Base-by-base conservation (phyloP, 805 yeast genomes). In the Saccharomyces mikatae region DNA sequence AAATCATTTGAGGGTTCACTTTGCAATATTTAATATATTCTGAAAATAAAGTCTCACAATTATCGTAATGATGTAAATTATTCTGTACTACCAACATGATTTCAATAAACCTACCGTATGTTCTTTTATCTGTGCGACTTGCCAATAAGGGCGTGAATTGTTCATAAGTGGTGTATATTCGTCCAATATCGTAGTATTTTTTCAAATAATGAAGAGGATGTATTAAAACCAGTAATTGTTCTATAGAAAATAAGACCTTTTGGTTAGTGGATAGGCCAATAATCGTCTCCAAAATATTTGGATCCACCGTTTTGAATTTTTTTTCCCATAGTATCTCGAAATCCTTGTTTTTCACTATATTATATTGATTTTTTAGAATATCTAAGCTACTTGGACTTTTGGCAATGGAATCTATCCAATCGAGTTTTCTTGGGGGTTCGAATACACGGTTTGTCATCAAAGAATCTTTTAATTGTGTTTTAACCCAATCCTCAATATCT, bases 21-120 rank as follows among this genome's bases (percentile, higher is more conserved):
- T 56, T 53, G 2, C 63, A 62, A 21, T 54, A 56, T 52, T 65
- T 62, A 47, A 69, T 64, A 53, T 63, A 69, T 17, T 62, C 60
- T 9, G 69, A 58, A 50, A 68, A 67, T 10, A 69, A 52, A 2
- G 53, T 51, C 47, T 67, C 71, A 53, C 66, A 67, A 6, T 47
- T 41, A 5, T 54, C 47, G 54, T 53, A 66, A 32, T 67, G 62
- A 10, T 55, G 53, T 41, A 67, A 46, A 22, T 50, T 48, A n/a
- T 48, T 52, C 41, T 66, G 68, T 4, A 56, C 55, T 32, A 51
- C 51, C 17, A 69, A 29, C 24, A 66, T 52, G 0, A 54, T 48
- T 31, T 60, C 58, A 28, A 67, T 26, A 27, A 65, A 57, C 2
- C 52, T 49, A 14, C 53, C 53, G 2, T 47, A 26, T 14, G 32